A percentile compares a stretch with the other conserved stretches of the same genome.
phyloP scores from a whole-genome alignment of 345 rosid genomes.

The Eucalyptus microcorys region DNA sequence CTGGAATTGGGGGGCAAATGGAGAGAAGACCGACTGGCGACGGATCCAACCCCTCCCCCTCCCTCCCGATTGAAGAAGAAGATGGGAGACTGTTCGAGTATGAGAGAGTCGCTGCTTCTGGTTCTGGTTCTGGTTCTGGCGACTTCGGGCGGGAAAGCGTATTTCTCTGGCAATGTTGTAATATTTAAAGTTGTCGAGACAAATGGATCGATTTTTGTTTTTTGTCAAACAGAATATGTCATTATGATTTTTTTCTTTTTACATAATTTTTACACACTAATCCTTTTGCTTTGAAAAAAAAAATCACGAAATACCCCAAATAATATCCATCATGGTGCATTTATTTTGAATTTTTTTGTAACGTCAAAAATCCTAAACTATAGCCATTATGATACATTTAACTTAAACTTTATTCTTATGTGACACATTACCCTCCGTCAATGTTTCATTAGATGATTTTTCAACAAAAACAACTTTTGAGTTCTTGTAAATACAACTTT shows the following conservation, averaged over 20 bases:
- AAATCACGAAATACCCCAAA: neutral
- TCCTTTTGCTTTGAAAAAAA: neutral
- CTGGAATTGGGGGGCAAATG: neutral
- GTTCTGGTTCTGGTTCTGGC: neutral
- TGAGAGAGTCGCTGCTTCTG: neutral
- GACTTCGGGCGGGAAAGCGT: neutral
- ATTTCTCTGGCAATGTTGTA: neutral
- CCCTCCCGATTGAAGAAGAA: neutral
- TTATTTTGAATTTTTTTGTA: too few species aligned
- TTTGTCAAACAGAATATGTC: too few species aligned
- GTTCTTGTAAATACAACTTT: neutral
- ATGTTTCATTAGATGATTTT: too few species aligned
- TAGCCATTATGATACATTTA: accelerated
- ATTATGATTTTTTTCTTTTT: too few species aligned
- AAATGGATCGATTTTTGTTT: neutral
- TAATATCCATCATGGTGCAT: neutral
- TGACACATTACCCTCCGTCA: neutral
- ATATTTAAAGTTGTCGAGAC: neutral
- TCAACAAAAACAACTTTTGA: too few species aligned
- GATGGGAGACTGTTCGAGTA: neutral
- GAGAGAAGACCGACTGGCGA: neutral
- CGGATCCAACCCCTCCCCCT: neutral
- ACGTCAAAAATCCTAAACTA: accelerated
- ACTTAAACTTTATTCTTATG: accelerated
- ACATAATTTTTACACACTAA: neutral